Evolutionary conservation across 2,329 filamentous ascomycete genomes (phyloP), one percentile per base, ranked within the genome.

Genomic region (Alternaria brassicae): DNA sequence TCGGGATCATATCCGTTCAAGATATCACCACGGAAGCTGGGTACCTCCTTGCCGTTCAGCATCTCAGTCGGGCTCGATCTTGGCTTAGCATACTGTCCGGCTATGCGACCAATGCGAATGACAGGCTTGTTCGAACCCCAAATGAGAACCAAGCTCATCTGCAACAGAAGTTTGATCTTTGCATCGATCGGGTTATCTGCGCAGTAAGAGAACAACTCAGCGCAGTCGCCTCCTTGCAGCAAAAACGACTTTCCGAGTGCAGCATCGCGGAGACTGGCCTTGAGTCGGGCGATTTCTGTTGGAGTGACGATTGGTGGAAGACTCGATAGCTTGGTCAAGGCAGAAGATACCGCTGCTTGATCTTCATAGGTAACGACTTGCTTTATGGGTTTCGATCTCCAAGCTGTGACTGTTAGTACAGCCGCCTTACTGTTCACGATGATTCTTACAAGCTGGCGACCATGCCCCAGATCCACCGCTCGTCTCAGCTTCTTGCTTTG

Each of bases 191-290:
- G 90, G 13, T 86, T 86, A 76, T 93, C 90, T 70, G 91, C 89
- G 79, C 95, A 99, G 83, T 99, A 99, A 78, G 95, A 92, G 73
- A 99, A 99, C 9, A 98, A 86, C 81, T 99, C 95, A 15, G 95
- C 95, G 75, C 95, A 99, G 80, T 99, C 95, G 45, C 94, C 95
- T 60, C 95, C 95, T 81, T 99, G 95, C 4, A 99, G 87, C 9
- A 99, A 84, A 77, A 99, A 98, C 12, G 94, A 92, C 66, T 94
- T 93, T 32, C 95, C 95, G 34, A 91, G 82, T 5, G 95, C 95
- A 6, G 96, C 95, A 80, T 97, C 92, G 59, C 88, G 87, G 21
- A 99, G 85, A 70, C 87, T 89, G 52, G 87, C 83, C 74, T 93
- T 93, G 53, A 99, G 85, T 63, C 87, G 89, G 68, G 87, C 84